Evolutionary conservation across 1,284 basidiomycete genomes (phyloP), one percentile per base, ranked within the genome.

Genomic region (Schizophyllum commune): DNA sequence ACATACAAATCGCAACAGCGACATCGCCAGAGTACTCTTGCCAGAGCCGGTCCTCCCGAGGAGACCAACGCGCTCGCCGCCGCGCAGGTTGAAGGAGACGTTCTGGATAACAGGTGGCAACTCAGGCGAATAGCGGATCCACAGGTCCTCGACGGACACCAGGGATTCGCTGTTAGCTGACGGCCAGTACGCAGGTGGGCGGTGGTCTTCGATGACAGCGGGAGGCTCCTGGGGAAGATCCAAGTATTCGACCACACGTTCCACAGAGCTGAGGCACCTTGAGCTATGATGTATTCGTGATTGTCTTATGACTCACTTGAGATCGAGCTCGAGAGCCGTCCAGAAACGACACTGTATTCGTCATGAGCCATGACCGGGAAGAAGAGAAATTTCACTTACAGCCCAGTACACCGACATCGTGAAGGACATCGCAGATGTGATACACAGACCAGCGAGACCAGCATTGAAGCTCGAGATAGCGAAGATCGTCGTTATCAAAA

Each of bases 1-100:
- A 76, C 83, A 60, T 67, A 88, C 89, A 68, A 98, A 97, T 63
- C 95, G 85, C 65, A 98, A 73, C 22, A 98, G 76, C 64, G 87
- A 88, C 85, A 92, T 92, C 0, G 92, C 92, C 33, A 96, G 74
- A 0, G 92, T 94, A 17, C 85, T 88, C 72, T 92, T 92, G n/a
- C 89, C 91, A 63, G 84, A 65, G 62, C 88, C 91, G 1, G 91
- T 93, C 21, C 92, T 76, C 15, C 91, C 91, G 27, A 92, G 73
- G 4, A 92, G 72, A 6, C 91, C 90, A 27, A 92, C 75, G 2
- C 89, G 80, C 70, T 92, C 89, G 19, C 79, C 80, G 0, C 84
- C 80, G 62, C 80, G 80, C 55, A 89, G 71, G 4, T 75, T 70
- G 71, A 90, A 91, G 1, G 90, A 91, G 1, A 94, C 76, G 21